A percentile compares a stretch with the other conserved stretches of the same genome.
phyloP scores from a whole-genome alignment of 108 stramenopile genomes.

The Discostella pseudostelligera region DNA sequence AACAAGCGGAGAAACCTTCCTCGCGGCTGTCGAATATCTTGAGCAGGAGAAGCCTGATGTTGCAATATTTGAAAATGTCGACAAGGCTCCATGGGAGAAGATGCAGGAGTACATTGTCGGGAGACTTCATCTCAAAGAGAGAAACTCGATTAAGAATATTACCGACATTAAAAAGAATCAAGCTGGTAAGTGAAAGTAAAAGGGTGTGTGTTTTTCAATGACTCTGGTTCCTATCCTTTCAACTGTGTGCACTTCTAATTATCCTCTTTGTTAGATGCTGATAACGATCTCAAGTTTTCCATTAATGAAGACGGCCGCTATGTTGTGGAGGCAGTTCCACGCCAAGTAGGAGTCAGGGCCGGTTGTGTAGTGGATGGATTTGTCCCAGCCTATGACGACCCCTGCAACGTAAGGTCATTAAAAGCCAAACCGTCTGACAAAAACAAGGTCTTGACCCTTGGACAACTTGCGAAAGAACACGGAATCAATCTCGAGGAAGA shows the following conservation, averaged over 20 bases:
- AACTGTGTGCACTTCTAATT: not conserved
- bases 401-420: slow-evolving; percentile 1
- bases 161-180: slow-evolving; percentile 28
- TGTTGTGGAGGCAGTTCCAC: slow-evolving; percentile 52
- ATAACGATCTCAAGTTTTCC: slow-evolving; percentile 35
- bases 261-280: slow-evolving; percentile 4
- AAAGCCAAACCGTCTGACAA: slow-evolving; percentile 24
- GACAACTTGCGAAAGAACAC: slow-evolving; percentile 46
- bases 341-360: slow-evolving; percentile 50
- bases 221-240: not conserved
- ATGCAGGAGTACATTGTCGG: slow-evolving; percentile 77
- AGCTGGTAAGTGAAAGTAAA: slow-evolving; percentile 4
- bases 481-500: slow-evolving; percentile 51
- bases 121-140: slow-evolving; percentile 33
- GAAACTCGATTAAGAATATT: slow-evolving; percentile 44
- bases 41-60: slow-evolving; percentile 48
- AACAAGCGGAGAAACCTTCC: slow-evolving; percentile 66
- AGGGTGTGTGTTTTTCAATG: not conserved
- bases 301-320: slow-evolving; percentile 26
- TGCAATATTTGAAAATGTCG: slow-evolving; percentile 75
- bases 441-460: slow-evolving; percentile 36
- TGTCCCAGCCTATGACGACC: slow-evolving; percentile 23
- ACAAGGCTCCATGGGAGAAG: slow-evolving; percentile 65
- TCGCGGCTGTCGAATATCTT: slow-evolving; percentile 65
- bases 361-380: slow-evolving; percentile 60